Evolutionary conservation across 495 filamentous ascomycete species (phyloP), one percentile per base, ranked within the genome.

Genomic region (Astrothelium macrocarpum): DNA sequence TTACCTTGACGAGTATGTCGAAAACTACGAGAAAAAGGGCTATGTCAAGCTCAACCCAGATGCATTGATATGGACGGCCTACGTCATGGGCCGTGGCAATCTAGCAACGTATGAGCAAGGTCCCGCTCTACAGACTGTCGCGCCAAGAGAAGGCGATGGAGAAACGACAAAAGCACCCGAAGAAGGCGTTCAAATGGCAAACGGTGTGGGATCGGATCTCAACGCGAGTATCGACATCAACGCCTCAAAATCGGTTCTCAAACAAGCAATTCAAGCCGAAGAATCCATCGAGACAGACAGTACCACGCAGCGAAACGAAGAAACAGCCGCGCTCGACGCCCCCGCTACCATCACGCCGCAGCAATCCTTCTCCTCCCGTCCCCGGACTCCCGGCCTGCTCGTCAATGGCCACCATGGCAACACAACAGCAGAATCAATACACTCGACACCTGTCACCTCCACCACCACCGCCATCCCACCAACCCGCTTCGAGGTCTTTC

Each of bases 31-130:
- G 73, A 81, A 78, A 59, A 96, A 96, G 71, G 83, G 85, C 7
- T 93, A 96, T 67, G 85, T 95, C 18, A 89, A 85, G 65, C 83
- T 98, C 42, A 91, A 95, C 68, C 85, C 86, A 1, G 84, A 87
- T 63, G 84, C 85, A 11, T 80, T 98, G 42, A 85, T 92, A 2
- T 98, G 94, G 94, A 96, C 90, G n/a, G 94, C 95, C 14, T 98
- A 94, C 74, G 84, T 98, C 61, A 97, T 96, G 90, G 92, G 93
- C 26, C 82, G 88, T 60, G 68, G 68, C 43, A 66, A 70, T 34
- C 83, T 87, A n/a, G 86, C 85, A 0, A 88, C 90, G 65, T 92
- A 93, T 72, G 89, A 97, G 71, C 82, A 91, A 46, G 86, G 85
- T 53, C 86, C 87, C 56, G 83, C 88, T n/a, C 70, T 97, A 32